Conservation (phyloP, 495 filamentous ascomycete species). For the Xylaria curta region DNA sequence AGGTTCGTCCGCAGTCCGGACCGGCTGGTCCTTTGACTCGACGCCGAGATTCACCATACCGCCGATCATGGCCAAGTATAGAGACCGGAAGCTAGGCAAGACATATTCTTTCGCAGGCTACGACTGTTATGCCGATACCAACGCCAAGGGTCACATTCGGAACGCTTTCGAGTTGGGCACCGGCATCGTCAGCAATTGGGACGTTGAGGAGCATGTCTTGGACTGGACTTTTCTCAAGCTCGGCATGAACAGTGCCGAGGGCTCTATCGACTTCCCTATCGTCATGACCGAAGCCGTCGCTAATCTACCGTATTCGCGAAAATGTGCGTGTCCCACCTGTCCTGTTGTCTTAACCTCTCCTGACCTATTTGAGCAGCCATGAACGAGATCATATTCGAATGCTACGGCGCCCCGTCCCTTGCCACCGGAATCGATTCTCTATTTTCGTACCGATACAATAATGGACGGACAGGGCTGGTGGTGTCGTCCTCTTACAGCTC, state of each 20-base stretch:
- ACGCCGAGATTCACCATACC: slow-evolving; percentile 78
- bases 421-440: slow-evolving; percentile 95
- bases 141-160: slow-evolving; percentile 85
- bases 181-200: slow-evolving; percentile 95
- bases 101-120: slow-evolving; percentile 89
- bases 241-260: slow-evolving; percentile 76
- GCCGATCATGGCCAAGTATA: slow-evolving; percentile 90
- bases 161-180: slow-evolving; percentile 89
- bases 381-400: slow-evolving; percentile 96
- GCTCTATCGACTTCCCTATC: slow-evolving; percentile 80
- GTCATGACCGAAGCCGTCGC: slow-evolving; percentile 97
- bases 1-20: slow-evolving; percentile 89
- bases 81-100: slow-evolving; percentile 88
- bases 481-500: slow-evolving; percentile 91
- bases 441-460: slow-evolving; percentile 92
- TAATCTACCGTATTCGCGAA: slow-evolving; percentile 83
- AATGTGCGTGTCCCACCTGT: slow-evolving; percentile 63
- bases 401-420: slow-evolving; percentile 85
- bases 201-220: slow-evolving; percentile 90
- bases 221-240: slow-evolving; percentile 94
- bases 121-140: slow-evolving; percentile 93
- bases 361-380: slow-evolving; percentile 66
- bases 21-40: slow-evolving; percentile 92
- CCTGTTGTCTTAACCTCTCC: neutral
- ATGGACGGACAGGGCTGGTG: slow-evolving; percentile 85